Conservation (phyloP, 2,329 filamentous ascomycete genomes). For the Colletotrichum lentis region DNA sequence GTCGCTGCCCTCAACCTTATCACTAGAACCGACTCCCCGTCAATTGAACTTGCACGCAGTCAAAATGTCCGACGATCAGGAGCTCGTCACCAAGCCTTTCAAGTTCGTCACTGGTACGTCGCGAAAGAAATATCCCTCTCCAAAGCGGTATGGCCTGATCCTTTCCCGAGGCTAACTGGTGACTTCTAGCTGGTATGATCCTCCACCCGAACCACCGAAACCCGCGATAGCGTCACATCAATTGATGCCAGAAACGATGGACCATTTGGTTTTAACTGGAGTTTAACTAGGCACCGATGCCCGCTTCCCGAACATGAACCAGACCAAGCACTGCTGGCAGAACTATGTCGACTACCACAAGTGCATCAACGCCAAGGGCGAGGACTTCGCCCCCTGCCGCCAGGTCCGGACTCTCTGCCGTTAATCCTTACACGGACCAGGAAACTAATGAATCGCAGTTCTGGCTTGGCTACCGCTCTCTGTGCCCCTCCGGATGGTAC, state of each 20-base stretch:
- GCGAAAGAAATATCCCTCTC: constrained; percentile 48
- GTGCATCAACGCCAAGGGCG: constrained; percentile 97
- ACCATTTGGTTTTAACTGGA: constrained; percentile 16
- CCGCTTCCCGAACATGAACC: constrained; percentile 98
- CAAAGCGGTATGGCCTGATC: constrained; percentile 47
- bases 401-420: constrained; percentile 69
- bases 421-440: constrained; percentile 2
- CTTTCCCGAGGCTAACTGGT: constrained; percentile 52
- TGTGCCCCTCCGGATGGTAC: constrained; percentile 96
- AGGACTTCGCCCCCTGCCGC: constrained; percentile 96
- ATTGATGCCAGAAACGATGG: constrained; percentile 39
- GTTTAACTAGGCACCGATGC: constrained; percentile 88
- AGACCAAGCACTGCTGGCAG: constrained; percentile 99
- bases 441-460: constrained; percentile 68
- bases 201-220: constrained; percentile 33
- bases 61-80: constrained; percentile 88
- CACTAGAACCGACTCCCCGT: constrained; percentile 43
- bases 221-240: constrained; percentile 44
- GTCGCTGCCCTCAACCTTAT: constrained; percentile 48
- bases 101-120: constrained; percentile 98
- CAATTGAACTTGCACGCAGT: constrained; percentile 49
- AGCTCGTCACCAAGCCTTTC: constrained; percentile 96
- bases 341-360: constrained; percentile 99
- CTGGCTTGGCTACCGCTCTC: constrained; percentile 93
- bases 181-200: constrained; percentile 55